Base-by-base conservation (phyloP, 768 basidiomycete species). In the Pisolithus albus region DNA sequence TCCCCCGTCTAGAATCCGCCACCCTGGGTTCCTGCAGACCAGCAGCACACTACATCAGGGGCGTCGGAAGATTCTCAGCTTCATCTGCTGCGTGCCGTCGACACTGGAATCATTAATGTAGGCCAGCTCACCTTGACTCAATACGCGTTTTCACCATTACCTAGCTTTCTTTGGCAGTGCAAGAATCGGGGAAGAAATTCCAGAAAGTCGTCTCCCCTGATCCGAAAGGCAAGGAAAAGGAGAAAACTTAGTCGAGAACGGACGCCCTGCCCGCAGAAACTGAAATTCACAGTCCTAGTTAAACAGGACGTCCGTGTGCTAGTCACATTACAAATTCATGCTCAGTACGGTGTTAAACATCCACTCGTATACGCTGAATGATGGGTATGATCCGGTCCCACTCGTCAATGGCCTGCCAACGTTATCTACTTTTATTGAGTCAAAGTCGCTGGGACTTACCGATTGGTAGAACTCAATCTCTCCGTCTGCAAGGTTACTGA, bases 301-400 rank as follows among this genome's bases (percentile, higher is more conserved):
- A 52, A 55, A 38, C 52, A 47, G 47, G 48, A 30, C 47, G 44
- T 57, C 61, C 52, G 21, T 49, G 49, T 48, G 42, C 46, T 28
- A 47, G 37, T 38, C 54, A 5, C 15, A 34, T 13, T 15, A 34
- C 34, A 34, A 34, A 34, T 5, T 34, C 15, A 28, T 38, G 50
- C 52, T 51, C 51, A 53, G 56, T 46, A 59, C 49, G 52, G 56
- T 23, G 49, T 73, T 80, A 91, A 64, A 91, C 82, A 70, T 93
- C 92, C 71, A 95, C 92, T 50, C 90, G 84, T 73, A 95, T 95
- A 51, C 90, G 87, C 69, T 94, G 90, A 63, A 95, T 84, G 59
- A 92, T 74, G 59, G 92, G 89, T 77, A 93, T 92, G 64, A 94
- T 87, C 69, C 88, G 77, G 50, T 97, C 93, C 93, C 92, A 97